Evolutionary conservation across 2,329 filamentous ascomycete genomes (phyloP).

Genomic region (Tolypocladium ovalisporum): DNA sequence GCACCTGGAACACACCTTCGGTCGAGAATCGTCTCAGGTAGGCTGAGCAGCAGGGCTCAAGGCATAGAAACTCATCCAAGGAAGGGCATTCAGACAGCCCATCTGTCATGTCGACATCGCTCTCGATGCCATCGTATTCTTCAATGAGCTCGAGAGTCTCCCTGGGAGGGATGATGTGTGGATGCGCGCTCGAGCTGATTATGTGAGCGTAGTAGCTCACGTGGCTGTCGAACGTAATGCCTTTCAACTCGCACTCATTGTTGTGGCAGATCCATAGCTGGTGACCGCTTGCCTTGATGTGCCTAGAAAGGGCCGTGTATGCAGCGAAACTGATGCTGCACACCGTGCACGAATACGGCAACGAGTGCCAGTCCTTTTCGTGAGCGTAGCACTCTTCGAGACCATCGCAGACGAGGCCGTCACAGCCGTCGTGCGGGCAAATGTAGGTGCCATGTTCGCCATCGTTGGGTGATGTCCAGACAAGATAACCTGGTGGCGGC

Average conservation of each 20-base stretch:
- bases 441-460: neutral
- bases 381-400: neutral
- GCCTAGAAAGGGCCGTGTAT: neutral
- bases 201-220: neutral
- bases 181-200: neutral
- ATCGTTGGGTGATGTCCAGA: neutral
- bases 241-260: neutral
- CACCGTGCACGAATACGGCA: neutral
- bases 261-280: neutral
- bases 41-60: neutral
- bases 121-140: neutral
- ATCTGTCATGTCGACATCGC: neutral
- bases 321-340: neutral
- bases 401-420: neutral
- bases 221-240: neutral
- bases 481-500: neutral
- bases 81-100: neutral
- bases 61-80: neutral
- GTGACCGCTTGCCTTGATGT: neutral
- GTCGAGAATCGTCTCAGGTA: neutral
- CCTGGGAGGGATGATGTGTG: accelerated
- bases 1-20: neutral
- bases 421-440: neutral
- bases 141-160: accelerated
- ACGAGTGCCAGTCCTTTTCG: neutral